Evolutionary conservation across 306 rosid genomes (phyloP), one percentile per base, ranked within the genome.

Genomic region (Rosa lucieae): DNA sequence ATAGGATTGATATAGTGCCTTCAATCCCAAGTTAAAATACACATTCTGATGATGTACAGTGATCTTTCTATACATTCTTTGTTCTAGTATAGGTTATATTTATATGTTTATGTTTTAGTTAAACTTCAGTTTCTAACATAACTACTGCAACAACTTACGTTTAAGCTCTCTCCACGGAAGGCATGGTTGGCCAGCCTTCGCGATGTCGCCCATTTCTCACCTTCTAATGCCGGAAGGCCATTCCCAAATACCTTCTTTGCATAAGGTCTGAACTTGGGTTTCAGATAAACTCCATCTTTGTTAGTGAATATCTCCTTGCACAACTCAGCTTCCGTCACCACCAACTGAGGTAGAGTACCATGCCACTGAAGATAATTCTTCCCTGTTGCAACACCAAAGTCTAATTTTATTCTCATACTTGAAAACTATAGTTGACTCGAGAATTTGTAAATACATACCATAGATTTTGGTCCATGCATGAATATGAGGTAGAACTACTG

Each of bases 161-260:
- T 87, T 67, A 87, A 77, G 66, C 77, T 87, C 55, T 82, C 88
- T 8, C 75, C 82, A 84, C 79, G 86, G 63, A 87, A 84, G 21
- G 86, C 86, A 17, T 40, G 65, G 21, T 70, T 82, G 26, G 86
- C 88, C 18, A 87, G 49, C 77, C 79, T 87, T 20, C 85, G 46
- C 58, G 78, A 42, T 55, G 77, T 84, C 15, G 62, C 72, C 90
- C 90, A 87, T 42, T 67, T 77, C 62, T 79, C 79, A 40, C 81
- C 79, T 59, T 84, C 76, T 23, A 80, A 15, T 23, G 49, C 73
- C 1, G 47, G 40, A 8, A 53, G 88, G 1, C 90, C 86, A 79
- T 87, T 77, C 70, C 88, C 86, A 5, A 87, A 39, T 37, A 87
- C 52, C 67, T 71, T 87, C 72, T 71, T 71, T 55, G 61, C 3